phyloP scores from a whole-genome alignment of 2,329 filamentous ascomycete genomes.

The Trichophyton benhamiae region DNA sequence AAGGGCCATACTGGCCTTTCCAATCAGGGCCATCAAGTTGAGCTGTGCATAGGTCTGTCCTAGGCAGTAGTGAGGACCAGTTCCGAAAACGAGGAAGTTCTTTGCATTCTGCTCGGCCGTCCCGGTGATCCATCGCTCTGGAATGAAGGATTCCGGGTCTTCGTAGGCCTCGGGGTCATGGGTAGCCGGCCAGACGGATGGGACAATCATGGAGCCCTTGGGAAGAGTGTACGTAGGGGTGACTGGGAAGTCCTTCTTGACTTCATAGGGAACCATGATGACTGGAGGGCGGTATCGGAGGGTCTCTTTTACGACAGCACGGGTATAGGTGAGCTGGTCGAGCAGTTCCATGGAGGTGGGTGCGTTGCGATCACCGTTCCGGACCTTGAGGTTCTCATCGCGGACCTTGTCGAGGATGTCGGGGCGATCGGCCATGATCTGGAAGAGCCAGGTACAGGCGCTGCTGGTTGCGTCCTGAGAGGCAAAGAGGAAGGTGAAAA shows the following conservation, averaged over 20 bases:
- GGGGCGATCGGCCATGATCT: conserved; percentile 85
- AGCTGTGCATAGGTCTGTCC: conserved; percentile 84
- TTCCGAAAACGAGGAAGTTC: conserved; percentile 95
- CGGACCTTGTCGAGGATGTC: conserved; percentile 81
- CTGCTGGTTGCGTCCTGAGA: conserved; percentile 95
- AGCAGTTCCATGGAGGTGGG: conserved; percentile 71
- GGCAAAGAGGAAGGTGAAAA: conserved; percentile 95
- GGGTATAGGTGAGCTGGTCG: conserved; percentile 79
- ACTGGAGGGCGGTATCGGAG: conserved; percentile 91
- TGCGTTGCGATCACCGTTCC: conserved; percentile 60
- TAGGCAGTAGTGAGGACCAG: conserved; percentile 90
- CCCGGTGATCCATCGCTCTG: conserved; percentile 81
- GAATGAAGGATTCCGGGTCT: conserved; percentile 77
- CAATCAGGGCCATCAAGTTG: conserved; percentile 79
- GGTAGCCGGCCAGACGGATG: conserved; percentile 77
- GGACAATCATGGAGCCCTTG: conserved; percentile 91
- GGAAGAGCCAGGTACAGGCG: conserved; percentile 89
- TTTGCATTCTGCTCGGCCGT: conserved; percentile 83
- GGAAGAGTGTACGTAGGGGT: conserved; percentile 78
- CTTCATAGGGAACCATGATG: conserved; percentile 89
- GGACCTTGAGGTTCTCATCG: conserved; percentile 71
- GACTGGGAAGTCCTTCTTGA: conserved; percentile 91
- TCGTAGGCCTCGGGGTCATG: conserved; percentile 88
- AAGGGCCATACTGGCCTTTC: conserved; percentile 74
- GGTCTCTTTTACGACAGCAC: conserved; percentile 80